A percentile compares a stretch with the other conserved stretches of the same genome.
phyloP scores from a whole-genome alignment of 768 basidiomycete genomes.

The Suillus brevipes region DNA sequence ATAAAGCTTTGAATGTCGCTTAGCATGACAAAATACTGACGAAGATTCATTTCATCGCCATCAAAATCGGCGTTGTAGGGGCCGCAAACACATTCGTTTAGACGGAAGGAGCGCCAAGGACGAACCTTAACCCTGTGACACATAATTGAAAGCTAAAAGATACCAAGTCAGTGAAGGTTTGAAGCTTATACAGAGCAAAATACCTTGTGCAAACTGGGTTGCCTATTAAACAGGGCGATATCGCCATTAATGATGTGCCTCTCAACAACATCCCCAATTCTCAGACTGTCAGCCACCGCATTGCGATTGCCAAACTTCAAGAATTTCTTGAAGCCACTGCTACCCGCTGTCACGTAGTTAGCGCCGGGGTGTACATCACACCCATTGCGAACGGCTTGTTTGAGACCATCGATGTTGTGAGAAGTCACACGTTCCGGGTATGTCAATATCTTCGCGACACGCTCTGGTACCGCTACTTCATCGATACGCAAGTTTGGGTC shows the following conservation, averaged over 20 bases:
- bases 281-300: conserved; percentile 77
- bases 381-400: conserved; percentile 82
- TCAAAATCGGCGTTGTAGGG: conserved; percentile 99
- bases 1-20: conserved; percentile 1
- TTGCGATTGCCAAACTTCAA: conserved; percentile 82
- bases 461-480: conserved; percentile 96
- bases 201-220: conserved; percentile 96
- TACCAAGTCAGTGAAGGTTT: conserved; percentile 9
- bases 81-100: conserved; percentile 99
- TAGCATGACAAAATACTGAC: conserved; percentile 45
- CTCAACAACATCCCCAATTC: conserved; percentile 91
- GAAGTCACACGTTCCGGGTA: conserved; percentile 94
- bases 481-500: conserved; percentile 99
- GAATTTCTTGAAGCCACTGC: conserved; percentile 82
- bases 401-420: conserved; percentile 81
- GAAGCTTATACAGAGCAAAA: conserved; percentile 9
- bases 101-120: conserved; percentile 94
- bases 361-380: conserved; percentile 92
- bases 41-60: conserved; percentile 99
- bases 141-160: conserved; percentile 90
- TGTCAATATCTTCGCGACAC: conserved; percentile 91
- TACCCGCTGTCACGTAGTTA: conserved; percentile 85
- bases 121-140: conserved; percentile 95
- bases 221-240: conserved; percentile 96
- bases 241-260: conserved; percentile 94